Evolutionary conservation across 805 yeast species (phyloP).

Genomic region (Candida saitoana): DNA sequence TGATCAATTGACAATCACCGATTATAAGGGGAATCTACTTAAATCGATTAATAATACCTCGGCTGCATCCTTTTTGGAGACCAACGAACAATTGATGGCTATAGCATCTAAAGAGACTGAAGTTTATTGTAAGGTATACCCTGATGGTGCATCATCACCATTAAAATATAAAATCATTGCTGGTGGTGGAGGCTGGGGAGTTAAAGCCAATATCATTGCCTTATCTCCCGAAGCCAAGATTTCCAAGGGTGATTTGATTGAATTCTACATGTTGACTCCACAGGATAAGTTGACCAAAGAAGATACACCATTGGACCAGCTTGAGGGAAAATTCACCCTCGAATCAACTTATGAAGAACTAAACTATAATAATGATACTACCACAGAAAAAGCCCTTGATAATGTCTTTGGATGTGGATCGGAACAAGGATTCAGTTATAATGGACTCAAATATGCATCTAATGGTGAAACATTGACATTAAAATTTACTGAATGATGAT

Average conservation of each 20-base stretch:
- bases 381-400: constrained; percentile 8
- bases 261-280: constrained; percentile 45
- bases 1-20: constrained; percentile 41
- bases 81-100: constrained; percentile 35
- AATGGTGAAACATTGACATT: constrained; percentile 23
- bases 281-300: constrained; percentile 19
- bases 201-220: constrained; percentile 61
- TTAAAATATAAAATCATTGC: constrained; percentile 54
- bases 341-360: constrained; percentile 32
- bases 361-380: constrained; percentile 12
- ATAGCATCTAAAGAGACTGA: constrained; percentile 41
- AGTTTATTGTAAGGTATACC: constrained; percentile 33
- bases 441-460: constrained; percentile 24
- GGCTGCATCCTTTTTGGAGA: constrained; percentile 55
- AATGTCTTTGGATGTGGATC: constrained; percentile 30
- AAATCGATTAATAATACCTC: constrained; percentile 51
- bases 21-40: constrained; percentile 54
- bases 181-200: constrained; percentile 78
- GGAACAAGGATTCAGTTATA: constrained; percentile 26
- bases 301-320: constrained; percentile 7
- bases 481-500: too few relatives aligned
- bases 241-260: constrained; percentile 41
- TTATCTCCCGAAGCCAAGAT: constrained; percentile 54
- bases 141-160: constrained; percentile 9
- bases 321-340: constrained; percentile 14